Evolutionary conservation across 208 protist species (phyloP).

Genomic region (Leishmania amazonensis): DNA sequence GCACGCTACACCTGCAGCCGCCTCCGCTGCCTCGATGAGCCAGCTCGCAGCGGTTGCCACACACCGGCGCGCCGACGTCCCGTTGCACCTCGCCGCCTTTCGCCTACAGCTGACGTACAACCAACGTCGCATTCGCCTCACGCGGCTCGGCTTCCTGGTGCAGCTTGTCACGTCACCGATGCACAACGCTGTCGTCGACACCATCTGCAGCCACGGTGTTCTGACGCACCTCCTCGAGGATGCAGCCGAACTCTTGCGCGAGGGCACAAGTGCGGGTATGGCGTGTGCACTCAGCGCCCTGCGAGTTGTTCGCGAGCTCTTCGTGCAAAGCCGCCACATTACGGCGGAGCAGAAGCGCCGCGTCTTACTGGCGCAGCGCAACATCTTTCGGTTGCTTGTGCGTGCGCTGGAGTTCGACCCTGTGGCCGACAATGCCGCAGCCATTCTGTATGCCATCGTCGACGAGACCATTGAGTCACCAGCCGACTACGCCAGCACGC

Average conservation of each 20-base stretch:
- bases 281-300: conserved; percentile 50
- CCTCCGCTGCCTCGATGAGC: not conserved
- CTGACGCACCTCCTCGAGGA: conserved; percentile 87
- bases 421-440: conserved; percentile 60
- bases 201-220: conserved; percentile 71
- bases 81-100: conserved; percentile 75
- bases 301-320: conserved; percentile 60
- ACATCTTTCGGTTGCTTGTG: conserved; percentile 82
- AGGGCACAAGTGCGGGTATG: conserved; percentile 69
- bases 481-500: conserved; percentile 77
- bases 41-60: not conserved
- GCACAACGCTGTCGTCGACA: conserved; percentile 36
- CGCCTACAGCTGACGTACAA: conserved; percentile 77
- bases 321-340: conserved; percentile 58
- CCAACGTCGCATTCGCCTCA: conserved; percentile 73
- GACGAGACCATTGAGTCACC: conserved; percentile 79
- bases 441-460: conserved; percentile 67
- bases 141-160: conserved; percentile 67
- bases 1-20: not conserved
- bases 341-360: conserved; percentile 53
- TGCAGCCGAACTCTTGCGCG: conserved; percentile 80
- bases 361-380: conserved; percentile 76
- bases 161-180: conserved; percentile 61
- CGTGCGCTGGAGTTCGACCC: conserved; percentile 72
- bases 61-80: conserved; percentile 42